Evolutionary conservation across 345 rosid genomes (phyloP), one percentile per base, ranked within the genome.

Genomic region (Eucalyptus grandis): DNA sequence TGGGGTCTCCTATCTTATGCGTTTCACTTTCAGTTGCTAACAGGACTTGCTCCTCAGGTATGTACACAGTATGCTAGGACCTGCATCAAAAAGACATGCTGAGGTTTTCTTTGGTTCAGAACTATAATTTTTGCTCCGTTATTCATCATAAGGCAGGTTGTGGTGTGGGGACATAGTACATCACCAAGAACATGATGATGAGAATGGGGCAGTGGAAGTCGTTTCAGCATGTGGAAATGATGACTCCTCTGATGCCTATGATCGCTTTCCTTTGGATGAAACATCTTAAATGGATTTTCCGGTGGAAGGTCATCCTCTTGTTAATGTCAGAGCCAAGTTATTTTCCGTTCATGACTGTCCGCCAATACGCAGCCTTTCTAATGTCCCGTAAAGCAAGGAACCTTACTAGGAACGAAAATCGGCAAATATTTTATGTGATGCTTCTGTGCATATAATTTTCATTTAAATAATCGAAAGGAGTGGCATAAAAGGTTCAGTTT

Each of bases 101-200:
- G 24, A 56, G 50, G 56, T 53, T 88, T 89, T 50, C 46, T 17
- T 44, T 30, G 77, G 31, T 30, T 51, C 86, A 85, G 34, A 15
- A 44, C 46, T 17, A 60, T 90, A 47, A 80, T 17, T 47, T 80
- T 80, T 22, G 82, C 86, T 37, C 89, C 44, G 69, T 89, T 82
- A 89, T 65, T 86, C 56, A 49, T 44, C 60, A 22, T 88, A 90
- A 91, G 90, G 86, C 95, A 98, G 98, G 95, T 95, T 90, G 93
- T 95, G 85, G 87, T 94, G 87, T 19, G 99, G 99, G 86, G 65
- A 98, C 93, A 94, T 96, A 90, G 97, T 95, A 60, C 92, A 95
- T 90, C 92, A 89, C 88, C 95, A 95, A 91, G 93, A 91, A 89
- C 94, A 94, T 92, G 92, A 88, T 92, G 86, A 92, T 40, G 93